Percentiles rank a stretch among this genome's conserved stretches.
phyloP scores from a whole-genome alignment of 305 asterid species.

The Euphrasia arctica region DNA sequence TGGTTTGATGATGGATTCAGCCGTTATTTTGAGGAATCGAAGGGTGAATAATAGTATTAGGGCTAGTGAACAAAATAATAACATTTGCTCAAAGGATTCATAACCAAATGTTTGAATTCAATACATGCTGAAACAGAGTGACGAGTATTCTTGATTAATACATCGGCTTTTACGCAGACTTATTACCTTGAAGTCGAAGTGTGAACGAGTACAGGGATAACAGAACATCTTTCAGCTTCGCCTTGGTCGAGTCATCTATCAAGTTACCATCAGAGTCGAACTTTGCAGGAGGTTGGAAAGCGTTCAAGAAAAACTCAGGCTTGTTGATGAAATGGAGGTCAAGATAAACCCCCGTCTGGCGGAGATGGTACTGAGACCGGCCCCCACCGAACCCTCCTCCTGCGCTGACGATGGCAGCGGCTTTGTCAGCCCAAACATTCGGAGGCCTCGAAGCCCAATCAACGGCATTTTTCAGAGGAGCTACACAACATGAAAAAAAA shows the following conservation, averaged over 20 bases:
- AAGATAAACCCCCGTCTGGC: constrained; percentile 60
- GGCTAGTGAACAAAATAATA: constrained; percentile 26
- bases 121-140: too few relatives aligned
- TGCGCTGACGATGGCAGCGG: constrained; percentile 36
- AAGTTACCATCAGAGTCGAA: constrained; percentile 53
- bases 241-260: constrained; percentile 44
- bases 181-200: constrained; percentile 36
- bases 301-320: constrained; percentile 59
- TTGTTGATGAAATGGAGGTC: constrained; percentile 70
- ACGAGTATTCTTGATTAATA: too few relatives aligned
- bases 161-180: background rate
- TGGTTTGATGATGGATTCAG: constrained; percentile 63
- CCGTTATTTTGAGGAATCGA: constrained; percentile 39
- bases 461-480: constrained; percentile 1
- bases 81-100: constrained; percentile 25
- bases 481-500: background rate
- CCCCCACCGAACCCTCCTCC: constrained; percentile 72
- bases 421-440: background rate
- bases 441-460: constrained; percentile 5
- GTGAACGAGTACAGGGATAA: constrained; percentile 47
- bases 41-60: constrained; percentile 31
- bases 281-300: constrained; percentile 45
- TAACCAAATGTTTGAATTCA: too few relatives aligned
- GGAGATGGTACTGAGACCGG: constrained; percentile 66
- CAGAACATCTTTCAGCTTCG: constrained; percentile 41